Percentiles rank a stretch among this genome's conserved stretches.
Conservation (phyloP, 163 green algal genomes). For the Scenedesmus sp. region DNA sequence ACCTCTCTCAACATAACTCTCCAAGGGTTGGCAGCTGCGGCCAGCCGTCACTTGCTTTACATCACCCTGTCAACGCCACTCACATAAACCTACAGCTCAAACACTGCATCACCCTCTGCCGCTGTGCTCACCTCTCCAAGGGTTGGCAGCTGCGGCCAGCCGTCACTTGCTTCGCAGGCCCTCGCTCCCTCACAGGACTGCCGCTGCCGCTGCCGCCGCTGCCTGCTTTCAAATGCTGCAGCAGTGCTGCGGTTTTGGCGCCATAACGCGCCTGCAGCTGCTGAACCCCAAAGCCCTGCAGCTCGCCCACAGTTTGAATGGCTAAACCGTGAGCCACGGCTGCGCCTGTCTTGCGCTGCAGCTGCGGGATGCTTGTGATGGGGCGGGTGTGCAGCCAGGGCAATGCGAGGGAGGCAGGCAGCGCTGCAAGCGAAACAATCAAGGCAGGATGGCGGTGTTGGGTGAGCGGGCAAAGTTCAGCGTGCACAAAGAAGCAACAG, state of each 20-base stretch:
- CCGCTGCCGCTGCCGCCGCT: constrained; percentile 20
- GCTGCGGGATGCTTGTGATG: constrained; percentile 11
- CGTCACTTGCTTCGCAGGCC: constrained; percentile 13
- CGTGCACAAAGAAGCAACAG: not conserved
- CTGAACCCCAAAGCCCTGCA: not conserved
- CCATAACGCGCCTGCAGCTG: constrained; percentile 31
- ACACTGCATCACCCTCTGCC: not conserved
- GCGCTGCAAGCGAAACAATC: not conserved
- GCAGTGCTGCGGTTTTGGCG: not conserved
- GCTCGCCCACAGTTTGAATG: not conserved
- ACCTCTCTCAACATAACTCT: not conserved
- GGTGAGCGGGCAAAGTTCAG: not conserved
- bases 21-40: constrained; percentile 11
- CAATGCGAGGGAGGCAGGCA: not conserved
- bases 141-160: not conserved
- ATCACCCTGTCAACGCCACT: not conserved
- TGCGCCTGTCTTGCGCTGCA: not conserved
- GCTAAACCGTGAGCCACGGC: not conserved
- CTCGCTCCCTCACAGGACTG: constrained; percentile 31
- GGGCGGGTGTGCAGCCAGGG: not conserved
- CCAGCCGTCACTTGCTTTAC: not conserved
- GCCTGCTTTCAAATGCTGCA: constrained; percentile 3
- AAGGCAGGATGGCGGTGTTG: not conserved
- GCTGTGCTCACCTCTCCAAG: not conserved
- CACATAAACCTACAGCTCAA: not conserved